phyloP scores from a whole-genome alignment of 345 rosid species.

The Excoecaria cochinchinensis region DNA sequence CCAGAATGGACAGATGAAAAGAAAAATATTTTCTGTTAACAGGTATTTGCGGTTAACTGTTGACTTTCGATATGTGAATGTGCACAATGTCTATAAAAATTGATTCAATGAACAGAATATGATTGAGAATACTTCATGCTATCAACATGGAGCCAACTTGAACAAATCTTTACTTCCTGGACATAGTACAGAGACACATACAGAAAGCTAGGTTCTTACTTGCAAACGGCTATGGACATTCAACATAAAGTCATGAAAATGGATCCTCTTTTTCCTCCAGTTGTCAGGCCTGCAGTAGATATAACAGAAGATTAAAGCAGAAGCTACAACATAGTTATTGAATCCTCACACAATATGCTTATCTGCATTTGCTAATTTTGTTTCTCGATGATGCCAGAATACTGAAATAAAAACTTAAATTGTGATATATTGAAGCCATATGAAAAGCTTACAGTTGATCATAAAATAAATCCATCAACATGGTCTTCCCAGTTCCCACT shows the following conservation, averaged over 20 bases:
- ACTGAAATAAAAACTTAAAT: neutral
- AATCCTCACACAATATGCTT: neutral
- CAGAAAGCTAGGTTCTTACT: slow-evolving; percentile 40
- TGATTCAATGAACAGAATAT: neutral
- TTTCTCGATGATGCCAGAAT: neutral
- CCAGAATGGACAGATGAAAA: neutral
- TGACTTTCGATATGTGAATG: neutral
- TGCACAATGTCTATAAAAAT: too few species aligned
- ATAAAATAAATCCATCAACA: slow-evolving; percentile 96
- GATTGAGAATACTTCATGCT: neutral
- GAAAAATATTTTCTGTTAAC: neutral
- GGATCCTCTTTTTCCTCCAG: slow-evolving; percentile 97
- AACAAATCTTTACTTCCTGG: neutral
- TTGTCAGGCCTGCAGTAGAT: slow-evolving; percentile 60
- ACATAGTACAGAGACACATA: slow-evolving; percentile 7
- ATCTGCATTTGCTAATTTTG: neutral
- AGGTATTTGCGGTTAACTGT: too few species aligned
- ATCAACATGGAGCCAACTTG: slow-evolving; percentile 3
- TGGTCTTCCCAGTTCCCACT: slow-evolving; percentile 97
- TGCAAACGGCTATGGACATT: slow-evolving; percentile 89
- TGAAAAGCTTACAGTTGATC: slow-evolving; percentile 67
- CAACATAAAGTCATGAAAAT: slow-evolving; percentile 98
- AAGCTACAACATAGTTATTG: neutral
- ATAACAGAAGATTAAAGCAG: neutral
- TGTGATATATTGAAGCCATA: neutral